A percentile compares a stretch with the other conserved stretches of the same genome.
These are phyloP conservation scores for Kregervanrija delftensis DNA, from an alignment of 805 yeast genomes.

Conservation along the genomic window DNA sequence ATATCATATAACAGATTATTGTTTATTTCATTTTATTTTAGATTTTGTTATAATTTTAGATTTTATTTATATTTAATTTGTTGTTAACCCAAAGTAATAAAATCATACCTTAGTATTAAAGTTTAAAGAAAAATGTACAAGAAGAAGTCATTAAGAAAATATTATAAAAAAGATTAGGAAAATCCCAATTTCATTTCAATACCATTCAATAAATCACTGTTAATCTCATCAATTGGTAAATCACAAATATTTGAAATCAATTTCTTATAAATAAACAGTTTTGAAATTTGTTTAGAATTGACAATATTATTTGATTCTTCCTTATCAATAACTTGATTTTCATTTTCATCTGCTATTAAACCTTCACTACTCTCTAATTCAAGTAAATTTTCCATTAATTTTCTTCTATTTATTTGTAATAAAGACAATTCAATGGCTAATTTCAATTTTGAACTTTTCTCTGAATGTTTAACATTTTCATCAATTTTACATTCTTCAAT, in stretches of 20 bases:
- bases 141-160: background rate
- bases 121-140: background rate
- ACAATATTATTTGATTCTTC: background rate
- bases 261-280: constrained; percentile 52
- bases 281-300: constrained; percentile 24
- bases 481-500: constrained; percentile 35
- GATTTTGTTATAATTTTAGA: background rate
- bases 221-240: constrained; percentile 70
- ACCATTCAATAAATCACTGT: constrained; percentile 71
- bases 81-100: background rate
- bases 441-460: constrained; percentile 10
- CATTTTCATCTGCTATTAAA: constrained; percentile 6
- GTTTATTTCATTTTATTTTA: background rate
- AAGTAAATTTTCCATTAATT: constrained; percentile 5
- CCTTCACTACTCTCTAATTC: constrained; percentile 2
- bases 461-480: background rate
- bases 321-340: constrained; percentile 8
- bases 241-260: constrained; percentile 75
- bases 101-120: background rate
- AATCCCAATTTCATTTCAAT: constrained; percentile 42
- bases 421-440: constrained; percentile 31
- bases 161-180: background rate
- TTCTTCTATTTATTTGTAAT: constrained; percentile 35
- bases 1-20: background rate
- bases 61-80: background rate